Conservation (phyloP, 768 basidiomycete genomes). For the Leccinum boreale region DNA sequence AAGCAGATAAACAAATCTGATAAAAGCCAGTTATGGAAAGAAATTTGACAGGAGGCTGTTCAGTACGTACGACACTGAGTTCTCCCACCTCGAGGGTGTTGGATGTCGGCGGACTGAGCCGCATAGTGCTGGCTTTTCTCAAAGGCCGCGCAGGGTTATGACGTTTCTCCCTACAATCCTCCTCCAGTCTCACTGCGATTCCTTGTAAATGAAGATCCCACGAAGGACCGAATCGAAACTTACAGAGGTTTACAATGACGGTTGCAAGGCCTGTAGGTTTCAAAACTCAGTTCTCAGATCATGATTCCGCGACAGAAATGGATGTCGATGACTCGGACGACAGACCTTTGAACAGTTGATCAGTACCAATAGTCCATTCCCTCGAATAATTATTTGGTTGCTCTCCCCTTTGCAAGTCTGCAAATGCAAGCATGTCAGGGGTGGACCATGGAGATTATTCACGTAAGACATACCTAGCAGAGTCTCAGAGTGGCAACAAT, state of each 20-base stretch:
- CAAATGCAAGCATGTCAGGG: background rate
- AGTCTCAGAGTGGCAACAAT: constrained; percentile 30
- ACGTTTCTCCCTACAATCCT: background rate
- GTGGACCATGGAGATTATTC: background rate
- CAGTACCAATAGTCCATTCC: constrained; percentile 12
- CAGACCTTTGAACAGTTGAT: constrained; percentile 15
- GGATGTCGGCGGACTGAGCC: constrained; percentile 5
- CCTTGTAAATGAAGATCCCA: background rate
- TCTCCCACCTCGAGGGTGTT: constrained; percentile 9
- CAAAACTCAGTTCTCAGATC: background rate
- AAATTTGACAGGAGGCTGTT: background rate
- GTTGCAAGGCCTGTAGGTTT: constrained; percentile 9
- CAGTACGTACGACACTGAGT: constrained; percentile 18
- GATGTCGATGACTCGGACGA: background rate
- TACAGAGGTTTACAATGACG: constrained; percentile 6
- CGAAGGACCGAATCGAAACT: background rate
- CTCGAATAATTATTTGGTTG: constrained; percentile 16
- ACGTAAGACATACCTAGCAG: constrained; percentile 18
- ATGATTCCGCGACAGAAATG: background rate
- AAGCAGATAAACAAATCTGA: constrained; percentile 28
- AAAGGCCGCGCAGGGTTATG: background rate
- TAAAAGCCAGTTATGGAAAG: background rate
- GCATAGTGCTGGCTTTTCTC: constrained; percentile 7
- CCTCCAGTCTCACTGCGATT: constrained; percentile 11
- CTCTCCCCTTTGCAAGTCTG: constrained; percentile 17